Conservation (phyloP, 169 alveolate genomes). For the Plasmodium chabaudi region DNA sequence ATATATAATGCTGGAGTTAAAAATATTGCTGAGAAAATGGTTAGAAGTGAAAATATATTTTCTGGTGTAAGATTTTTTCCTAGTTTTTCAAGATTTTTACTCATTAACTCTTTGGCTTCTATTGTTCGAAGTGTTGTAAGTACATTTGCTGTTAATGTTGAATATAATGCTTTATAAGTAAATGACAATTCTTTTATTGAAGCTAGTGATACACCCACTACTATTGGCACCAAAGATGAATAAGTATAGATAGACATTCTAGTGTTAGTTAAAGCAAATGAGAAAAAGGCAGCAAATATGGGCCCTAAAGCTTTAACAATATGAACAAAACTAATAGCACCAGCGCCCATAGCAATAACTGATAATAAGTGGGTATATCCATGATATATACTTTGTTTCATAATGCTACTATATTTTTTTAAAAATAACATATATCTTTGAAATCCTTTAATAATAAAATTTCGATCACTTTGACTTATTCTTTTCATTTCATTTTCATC, state of each 20-base stretch:
- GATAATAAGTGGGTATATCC: constrained; percentile 79
- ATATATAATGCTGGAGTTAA: constrained; percentile 80
- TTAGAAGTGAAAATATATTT: constrained; percentile 78
- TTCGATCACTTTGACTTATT: constrained; percentile 52
- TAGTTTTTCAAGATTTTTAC: constrained; percentile 78
- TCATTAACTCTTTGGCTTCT: constrained; percentile 83
- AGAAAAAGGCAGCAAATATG: constrained; percentile 80
- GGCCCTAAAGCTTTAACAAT: constrained; percentile 84
- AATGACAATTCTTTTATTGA: constrained; percentile 78
- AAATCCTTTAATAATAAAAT: constrained; percentile 41
- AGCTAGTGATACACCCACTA: constrained; percentile 85
- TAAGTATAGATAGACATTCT: constrained; percentile 79
- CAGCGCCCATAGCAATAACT: constrained; percentile 83
- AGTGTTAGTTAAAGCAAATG: constrained; percentile 74
- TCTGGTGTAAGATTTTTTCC: constrained; percentile 81
- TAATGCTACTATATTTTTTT: constrained; percentile 69
- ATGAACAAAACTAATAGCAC: constrained; percentile 83
- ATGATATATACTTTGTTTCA: constrained; percentile 79
- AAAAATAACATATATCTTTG: constrained; percentile 54
- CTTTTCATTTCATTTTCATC: constrained; percentile 48
- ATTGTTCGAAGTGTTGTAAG: constrained; percentile 79
- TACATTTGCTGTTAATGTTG: constrained; percentile 79
- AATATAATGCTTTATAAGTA: constrained; percentile 75
- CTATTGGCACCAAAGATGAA: constrained; percentile 83
- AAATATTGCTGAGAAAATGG: constrained; percentile 78